Evolutionary conservation across 139 green algal genomes (phyloP).

Genomic region (Desmodesmus armatus): DNA sequence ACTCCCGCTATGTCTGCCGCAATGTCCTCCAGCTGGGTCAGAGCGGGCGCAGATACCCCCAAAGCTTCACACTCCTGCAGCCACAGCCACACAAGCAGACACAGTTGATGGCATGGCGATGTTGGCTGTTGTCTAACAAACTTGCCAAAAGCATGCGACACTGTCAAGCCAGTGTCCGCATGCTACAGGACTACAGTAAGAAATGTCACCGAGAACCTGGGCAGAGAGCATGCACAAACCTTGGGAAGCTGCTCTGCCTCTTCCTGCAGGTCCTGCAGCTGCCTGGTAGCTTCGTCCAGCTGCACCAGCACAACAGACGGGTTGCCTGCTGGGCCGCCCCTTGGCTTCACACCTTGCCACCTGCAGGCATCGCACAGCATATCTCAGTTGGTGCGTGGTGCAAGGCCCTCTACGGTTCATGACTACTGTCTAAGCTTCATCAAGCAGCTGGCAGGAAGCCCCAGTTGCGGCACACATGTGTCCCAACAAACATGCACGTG

Average conservation of each 20-base stretch:
- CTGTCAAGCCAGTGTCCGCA: neutral
- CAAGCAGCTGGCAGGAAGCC: neutral
- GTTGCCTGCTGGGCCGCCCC: constrained; percentile 68
- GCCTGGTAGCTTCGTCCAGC: constrained; percentile 68
- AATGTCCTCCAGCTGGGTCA: constrained; percentile 69
- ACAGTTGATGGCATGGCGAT: neutral
- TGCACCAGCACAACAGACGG: constrained; percentile 70
- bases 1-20: constrained; percentile 66
- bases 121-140: neutral
- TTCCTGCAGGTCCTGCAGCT: constrained; percentile 63
- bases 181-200: neutral
- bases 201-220: neutral
- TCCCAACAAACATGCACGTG: neutral
- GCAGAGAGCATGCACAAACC: constrained; percentile 35
- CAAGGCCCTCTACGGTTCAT: no score
- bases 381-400: neutral
- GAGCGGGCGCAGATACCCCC: constrained; percentile 66
- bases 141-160: neutral
- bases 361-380: constrained; percentile 8
- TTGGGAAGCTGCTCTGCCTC: constrained; percentile 66
- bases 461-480: neutral
- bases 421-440: neutral
- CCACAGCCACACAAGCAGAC: neutral
- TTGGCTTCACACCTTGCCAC: constrained; percentile 77
- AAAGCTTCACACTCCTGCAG: constrained; percentile 73